phyloP scores from a whole-genome alignment of 169 alveolate genomes.

The Blepharisma undulans region DNA sequence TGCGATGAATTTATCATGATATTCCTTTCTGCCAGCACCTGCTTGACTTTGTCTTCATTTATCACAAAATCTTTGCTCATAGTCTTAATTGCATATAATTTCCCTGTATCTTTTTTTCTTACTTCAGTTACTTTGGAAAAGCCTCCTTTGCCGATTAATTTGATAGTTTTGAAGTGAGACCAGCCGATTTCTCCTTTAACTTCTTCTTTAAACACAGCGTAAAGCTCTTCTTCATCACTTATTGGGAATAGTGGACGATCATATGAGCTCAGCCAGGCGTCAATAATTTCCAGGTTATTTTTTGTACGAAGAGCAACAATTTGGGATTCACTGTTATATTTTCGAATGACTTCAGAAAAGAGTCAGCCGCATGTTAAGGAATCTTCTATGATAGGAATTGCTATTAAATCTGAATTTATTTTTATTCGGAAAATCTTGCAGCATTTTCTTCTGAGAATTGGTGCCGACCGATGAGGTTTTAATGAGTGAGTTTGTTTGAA shows the following conservation, averaged over 20 bases:
- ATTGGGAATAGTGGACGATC: conserved; percentile 31
- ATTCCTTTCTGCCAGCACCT: conserved; percentile 78
- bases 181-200: neutral
- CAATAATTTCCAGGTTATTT: conserved; percentile 26
- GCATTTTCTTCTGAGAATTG: neutral
- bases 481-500: neutral
- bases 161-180: conserved; percentile 14
- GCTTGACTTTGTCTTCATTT: conserved; percentile 65
- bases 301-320: neutral
- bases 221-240: neutral
- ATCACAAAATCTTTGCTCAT: conserved; percentile 67
- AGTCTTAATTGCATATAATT: conserved; percentile 78
- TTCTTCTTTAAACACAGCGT: conserved; percentile 22
- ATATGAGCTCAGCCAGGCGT: conserved; percentile 5
- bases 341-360: conserved; percentile 34
- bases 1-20: conserved; percentile 66
- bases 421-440: neutral
- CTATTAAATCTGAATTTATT: neutral
- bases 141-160: conserved; percentile 43
- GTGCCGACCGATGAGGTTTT: neutral
- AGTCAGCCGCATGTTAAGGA: conserved; percentile 44
- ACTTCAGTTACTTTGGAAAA: conserved; percentile 63
- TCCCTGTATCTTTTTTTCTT: conserved; percentile 70
- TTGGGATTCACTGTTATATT: neutral
- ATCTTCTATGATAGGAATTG: neutral